Evolutionary conservation across 2,329 filamentous ascomycete genomes (phyloP).

Genomic region (Penicillium sp.): DNA sequence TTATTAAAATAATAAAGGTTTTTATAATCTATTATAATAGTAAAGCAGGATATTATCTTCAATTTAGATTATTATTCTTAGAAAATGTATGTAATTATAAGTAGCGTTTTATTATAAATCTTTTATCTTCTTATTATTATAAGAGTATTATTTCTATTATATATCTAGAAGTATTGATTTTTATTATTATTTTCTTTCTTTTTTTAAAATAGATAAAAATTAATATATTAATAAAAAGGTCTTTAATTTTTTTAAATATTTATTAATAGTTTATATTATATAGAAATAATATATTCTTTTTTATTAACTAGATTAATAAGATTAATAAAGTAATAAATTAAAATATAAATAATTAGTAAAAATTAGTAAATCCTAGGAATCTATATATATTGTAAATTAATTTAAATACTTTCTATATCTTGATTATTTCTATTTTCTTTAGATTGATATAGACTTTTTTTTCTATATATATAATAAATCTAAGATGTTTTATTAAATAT

Average conservation of each 20-base stretch:
- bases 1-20: slow-evolving; percentile 3
- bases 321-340: neutral
- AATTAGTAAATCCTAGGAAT: slow-evolving; percentile 7
- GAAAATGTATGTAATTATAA: slow-evolving; percentile 3
- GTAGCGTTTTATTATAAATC: neutral
- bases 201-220: slow-evolving; percentile 5
- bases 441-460: neutral
- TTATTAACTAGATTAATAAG: neutral
- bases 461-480: neutral
- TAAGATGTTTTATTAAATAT: neutral
- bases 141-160: neutral
- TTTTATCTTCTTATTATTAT: neutral
- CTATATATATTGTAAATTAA: neutral
- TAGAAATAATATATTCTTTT: slow-evolving; percentile 1
- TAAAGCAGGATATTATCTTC: slow-evolving; percentile 4
- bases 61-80: neutral
- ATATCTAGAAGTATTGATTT: slow-evolving; percentile 1
- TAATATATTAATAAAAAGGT: neutral
- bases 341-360: neutral
- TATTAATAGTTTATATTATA: neutral
- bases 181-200: neutral
- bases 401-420: slow-evolving; percentile 1
- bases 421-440: slow-evolving; percentile 6
- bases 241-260: neutral
- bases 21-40: slow-evolving; percentile 9